Percentiles rank a stretch among this genome's conserved stretches.
Evolutionary conservation across 345 rosid genomes (phyloP).

Genomic region (Syzygium oleosum): DNA sequence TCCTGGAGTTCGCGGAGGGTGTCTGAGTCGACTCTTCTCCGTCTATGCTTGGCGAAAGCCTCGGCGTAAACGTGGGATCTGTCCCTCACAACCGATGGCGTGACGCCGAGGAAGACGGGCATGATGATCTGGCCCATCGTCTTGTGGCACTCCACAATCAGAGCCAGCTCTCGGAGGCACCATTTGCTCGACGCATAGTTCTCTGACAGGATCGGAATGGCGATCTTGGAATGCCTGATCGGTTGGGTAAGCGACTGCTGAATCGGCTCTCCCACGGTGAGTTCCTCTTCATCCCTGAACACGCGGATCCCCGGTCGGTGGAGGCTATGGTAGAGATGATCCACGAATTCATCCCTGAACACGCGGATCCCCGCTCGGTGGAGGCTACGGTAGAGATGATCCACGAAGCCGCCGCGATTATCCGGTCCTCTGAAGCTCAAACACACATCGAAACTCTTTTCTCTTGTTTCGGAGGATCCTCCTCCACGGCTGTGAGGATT

Average conservation of each 20-base stretch:
- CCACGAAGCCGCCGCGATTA: fast-evolving
- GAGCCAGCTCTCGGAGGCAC: neutral
- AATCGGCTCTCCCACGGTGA: neutral
- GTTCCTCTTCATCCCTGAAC: neutral
- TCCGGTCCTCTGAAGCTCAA: neutral
- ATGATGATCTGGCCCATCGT: neutral
- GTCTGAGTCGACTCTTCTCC: neutral
- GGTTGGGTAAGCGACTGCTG: neutral
- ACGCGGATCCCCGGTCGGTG: neutral
- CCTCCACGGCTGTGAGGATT: neutral
- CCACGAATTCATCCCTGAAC: neutral
- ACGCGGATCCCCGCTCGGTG: neutral
- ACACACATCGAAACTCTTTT: neutral
- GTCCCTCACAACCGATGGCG: neutral
- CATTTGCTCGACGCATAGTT: neutral
- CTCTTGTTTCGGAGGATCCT: too few species aligned
- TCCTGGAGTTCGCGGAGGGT: neutral
- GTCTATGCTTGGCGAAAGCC: neutral
- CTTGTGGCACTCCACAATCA: neutral
- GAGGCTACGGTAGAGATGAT: neutral
- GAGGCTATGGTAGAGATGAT: neutral
- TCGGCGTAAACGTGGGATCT: neutral
- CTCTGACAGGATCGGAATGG: neutral
- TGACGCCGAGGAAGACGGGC: neutral
- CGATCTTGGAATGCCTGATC: neutral